Evolutionary conservation across 2,329 filamentous ascomycete genomes (phyloP).

Genomic region (Trichoderma koningii): DNA sequence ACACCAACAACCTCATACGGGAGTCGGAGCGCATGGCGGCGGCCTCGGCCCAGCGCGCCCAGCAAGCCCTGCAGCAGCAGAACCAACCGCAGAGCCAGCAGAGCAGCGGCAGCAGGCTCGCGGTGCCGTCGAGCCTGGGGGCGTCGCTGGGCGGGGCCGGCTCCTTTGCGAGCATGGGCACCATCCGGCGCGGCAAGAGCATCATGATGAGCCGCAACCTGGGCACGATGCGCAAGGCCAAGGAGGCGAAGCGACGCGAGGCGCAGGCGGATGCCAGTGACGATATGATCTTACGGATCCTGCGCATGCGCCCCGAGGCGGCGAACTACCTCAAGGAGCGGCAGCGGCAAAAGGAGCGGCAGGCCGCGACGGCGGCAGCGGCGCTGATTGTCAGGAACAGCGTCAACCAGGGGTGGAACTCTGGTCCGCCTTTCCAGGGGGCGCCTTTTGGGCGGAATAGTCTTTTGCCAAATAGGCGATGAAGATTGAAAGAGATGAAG

Average conservation of each 20-base stretch:
- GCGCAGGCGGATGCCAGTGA: constrained; percentile 95
- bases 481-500: constrained; percentile 27
- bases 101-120: constrained; percentile 61
- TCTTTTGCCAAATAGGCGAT: constrained; percentile 51
- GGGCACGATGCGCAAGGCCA: constrained; percentile 93
- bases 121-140: constrained; percentile 59
- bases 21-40: constrained; percentile 96
- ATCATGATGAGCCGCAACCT: constrained; percentile 95
- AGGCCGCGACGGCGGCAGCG: constrained; percentile 85
- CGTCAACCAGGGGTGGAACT: constrained; percentile 61
- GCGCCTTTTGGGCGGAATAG: constrained; percentile 51
- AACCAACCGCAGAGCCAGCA: constrained; percentile 50
- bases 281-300: constrained; percentile 94
- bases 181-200: constrained; percentile 67
- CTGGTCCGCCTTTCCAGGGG: constrained; percentile 40
- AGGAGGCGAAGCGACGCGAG: constrained; percentile 93
- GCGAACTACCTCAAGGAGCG: constrained; percentile 83
- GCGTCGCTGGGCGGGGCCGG: constrained; percentile 41
- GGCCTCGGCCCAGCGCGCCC: constrained; percentile 73
- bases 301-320: constrained; percentile 93
- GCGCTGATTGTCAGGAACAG: constrained; percentile 95
- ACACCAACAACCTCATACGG: constrained; percentile 85
- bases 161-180: constrained; percentile 66
- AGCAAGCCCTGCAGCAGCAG: constrained; percentile 64
- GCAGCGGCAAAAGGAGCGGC: constrained; percentile 88